Evolutionary conservation across 768 basidiomycete genomes (phyloP).

Genomic region (Collybiopsis confluens): DNA sequence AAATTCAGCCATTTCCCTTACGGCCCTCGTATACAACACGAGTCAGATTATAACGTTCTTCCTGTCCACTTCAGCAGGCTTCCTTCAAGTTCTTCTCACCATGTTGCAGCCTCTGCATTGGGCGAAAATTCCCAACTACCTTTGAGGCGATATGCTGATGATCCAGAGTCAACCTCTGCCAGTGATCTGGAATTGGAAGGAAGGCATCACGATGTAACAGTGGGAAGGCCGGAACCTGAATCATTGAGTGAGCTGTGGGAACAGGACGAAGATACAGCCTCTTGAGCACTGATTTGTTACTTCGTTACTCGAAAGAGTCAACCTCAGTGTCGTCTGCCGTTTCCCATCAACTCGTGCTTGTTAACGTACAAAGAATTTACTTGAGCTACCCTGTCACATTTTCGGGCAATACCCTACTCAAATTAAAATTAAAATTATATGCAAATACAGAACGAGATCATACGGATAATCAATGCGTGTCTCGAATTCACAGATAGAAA

Average conservation of each 20-base stretch:
- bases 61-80: slow-evolving; percentile 20
- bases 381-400: too few relatives aligned
- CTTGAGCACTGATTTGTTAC: too few relatives aligned
- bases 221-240: background rate
- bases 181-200: background rate
- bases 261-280: background rate
- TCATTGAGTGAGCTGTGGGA: background rate
- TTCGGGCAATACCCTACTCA: too few relatives aligned
- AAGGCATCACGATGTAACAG: background rate
- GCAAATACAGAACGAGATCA: too few relatives aligned
- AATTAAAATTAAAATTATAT: too few relatives aligned
- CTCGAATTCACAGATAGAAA: background rate
- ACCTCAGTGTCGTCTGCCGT: too few relatives aligned
- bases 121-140: background rate
- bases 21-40: slow-evolving; percentile 59
- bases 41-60: slow-evolving; percentile 28
- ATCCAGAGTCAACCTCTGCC: background rate
- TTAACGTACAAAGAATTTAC: too few relatives aligned
- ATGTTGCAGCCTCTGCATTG: background rate
- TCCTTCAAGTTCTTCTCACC: background rate
- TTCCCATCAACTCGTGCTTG: too few relatives aligned
- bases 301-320: too few relatives aligned
- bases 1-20: slow-evolving; percentile 65
- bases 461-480: too few relatives aligned
- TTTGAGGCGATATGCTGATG: slow-evolving; percentile 8